Evolutionary conservation across 768 basidiomycete species (phyloP).

Genomic region (Crepidotus variabilis): DNA sequence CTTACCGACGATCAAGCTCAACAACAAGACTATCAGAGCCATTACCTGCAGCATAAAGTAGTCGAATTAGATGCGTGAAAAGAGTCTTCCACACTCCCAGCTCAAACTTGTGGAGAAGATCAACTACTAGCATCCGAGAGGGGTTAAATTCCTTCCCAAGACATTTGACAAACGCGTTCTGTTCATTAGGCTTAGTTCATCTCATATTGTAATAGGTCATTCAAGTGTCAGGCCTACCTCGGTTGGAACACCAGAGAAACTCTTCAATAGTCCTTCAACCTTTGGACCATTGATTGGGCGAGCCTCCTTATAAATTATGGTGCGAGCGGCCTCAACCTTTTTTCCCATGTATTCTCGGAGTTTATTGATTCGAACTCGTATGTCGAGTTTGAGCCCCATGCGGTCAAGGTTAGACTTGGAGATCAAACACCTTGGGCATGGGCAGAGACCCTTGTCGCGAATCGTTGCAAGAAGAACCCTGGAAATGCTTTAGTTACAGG

Average conservation of each 20-base stretch:
- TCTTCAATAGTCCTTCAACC: constrained; percentile 16
- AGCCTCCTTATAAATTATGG: constrained; percentile 4
- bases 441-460: constrained; percentile 31
- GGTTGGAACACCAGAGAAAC: constrained; percentile 16
- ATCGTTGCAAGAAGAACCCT: constrained; percentile 32
- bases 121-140: constrained; percentile 26
- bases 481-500: background rate
- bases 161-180: constrained; percentile 21
- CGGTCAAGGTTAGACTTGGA: constrained; percentile 21
- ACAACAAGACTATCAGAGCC: constrained; percentile 17
- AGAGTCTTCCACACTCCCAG: constrained; percentile 35
- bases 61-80: constrained; percentile 32
- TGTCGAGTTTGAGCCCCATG: constrained; percentile 25
- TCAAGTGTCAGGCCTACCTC: no score
- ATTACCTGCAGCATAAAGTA: constrained; percentile 23
- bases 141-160: constrained; percentile 21
- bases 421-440: constrained; percentile 33
- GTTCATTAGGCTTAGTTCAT: background rate
- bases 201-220: no score
- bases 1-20: constrained; percentile 28
- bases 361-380: background rate
- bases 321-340: constrained; percentile 3
- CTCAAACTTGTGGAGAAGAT: constrained; percentile 37
- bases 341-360: constrained; percentile 7
- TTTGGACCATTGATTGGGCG: constrained; percentile 1